Evolutionary conservation across 2,329 filamentous ascomycete species (phyloP), one percentile per base, ranked within the genome.

Genomic region (Colletotrichum australisinense): DNA sequence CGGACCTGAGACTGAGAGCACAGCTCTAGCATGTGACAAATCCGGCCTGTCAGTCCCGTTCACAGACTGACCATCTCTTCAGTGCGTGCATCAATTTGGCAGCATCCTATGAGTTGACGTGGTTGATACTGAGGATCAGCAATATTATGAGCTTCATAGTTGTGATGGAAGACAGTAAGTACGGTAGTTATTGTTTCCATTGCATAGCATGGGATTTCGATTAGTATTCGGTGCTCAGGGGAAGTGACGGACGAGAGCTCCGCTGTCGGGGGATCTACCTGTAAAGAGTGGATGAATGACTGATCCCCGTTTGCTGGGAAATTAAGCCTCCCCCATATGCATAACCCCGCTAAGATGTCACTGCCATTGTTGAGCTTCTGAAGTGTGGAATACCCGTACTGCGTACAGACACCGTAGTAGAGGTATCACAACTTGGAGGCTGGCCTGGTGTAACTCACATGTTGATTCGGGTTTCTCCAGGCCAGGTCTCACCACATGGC

Each of bases 21-120:
- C 35, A 49, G 9, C 16, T 56, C 53, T 70, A 28, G 60, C 67
- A 70, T 70, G 70, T 73, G 67, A 70, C 55, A 62, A 38, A 35
- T 35, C 9, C 11, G n/a, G 4, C 57, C 3, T 5, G 32, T 42
- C 16, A 35, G n/a, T 19, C n/a, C n/a, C 32, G 9, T 11, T 14
- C 32, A 35, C 6, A 60, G 32, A 19, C 42, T 49, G 16, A 4
- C 19, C 16, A 19, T n/a, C 19, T 49, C 19, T n/a, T 8, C 42
- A 46, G 42, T n/a, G 42, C 5, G 42, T 49, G 19, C 42, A 49
- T n/a, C 16, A 49, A 46, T 28, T 46, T n/a, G 42, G 11, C 16
- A 49, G 19, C 3, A n/a, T 8, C 6, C 1, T 19, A n/a, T 4
- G 19, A n/a, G 3, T n/a, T 49, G 42, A 49, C 16, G 3, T n/a